phyloP scores from a whole-genome alignment of 2,329 filamentous ascomycete genomes.

The Phialophora tarda region DNA sequence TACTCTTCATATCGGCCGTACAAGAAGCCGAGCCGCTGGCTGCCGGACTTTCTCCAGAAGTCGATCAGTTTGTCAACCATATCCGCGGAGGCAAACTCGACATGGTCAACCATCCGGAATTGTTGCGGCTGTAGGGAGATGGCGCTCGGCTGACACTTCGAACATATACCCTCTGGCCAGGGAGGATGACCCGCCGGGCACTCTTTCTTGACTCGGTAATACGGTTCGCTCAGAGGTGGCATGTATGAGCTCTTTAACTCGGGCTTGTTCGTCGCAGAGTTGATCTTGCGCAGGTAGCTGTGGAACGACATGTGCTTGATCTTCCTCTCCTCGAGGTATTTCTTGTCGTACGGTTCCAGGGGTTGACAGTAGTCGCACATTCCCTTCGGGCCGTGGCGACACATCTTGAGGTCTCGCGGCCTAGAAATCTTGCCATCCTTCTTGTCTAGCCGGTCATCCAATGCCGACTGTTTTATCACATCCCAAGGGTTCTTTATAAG shows the following conservation, averaged over 20 bases:
- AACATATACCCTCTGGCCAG: slow-evolving; percentile 97
- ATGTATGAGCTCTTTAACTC: slow-evolving; percentile 95
- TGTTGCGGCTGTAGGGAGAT: slow-evolving; percentile 93
- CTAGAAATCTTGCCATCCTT: slow-evolving; percentile 87
- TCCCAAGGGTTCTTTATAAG: slow-evolving; percentile 92
- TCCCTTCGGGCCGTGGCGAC: slow-evolving; percentile 91
- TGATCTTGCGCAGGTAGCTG: slow-evolving; percentile 90
- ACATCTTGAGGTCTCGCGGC: slow-evolving; percentile 80
- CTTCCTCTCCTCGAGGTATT: slow-evolving; percentile 90
- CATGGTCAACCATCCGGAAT: slow-evolving; percentile 97
- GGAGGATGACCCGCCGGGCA: slow-evolving; percentile 91
- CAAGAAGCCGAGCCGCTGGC: slow-evolving; percentile 84
- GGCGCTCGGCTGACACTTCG: slow-evolving; percentile 95
- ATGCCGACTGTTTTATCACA: slow-evolving; percentile 79
- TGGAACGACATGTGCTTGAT: slow-evolving; percentile 99
- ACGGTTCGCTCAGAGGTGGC: slow-evolving; percentile 90
- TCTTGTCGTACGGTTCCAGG: slow-evolving; percentile 87
- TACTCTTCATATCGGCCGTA: slow-evolving; percentile 94
- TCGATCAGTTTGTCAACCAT: slow-evolving; percentile 90
- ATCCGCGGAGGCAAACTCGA: slow-evolving; percentile 85
- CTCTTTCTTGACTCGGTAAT: slow-evolving; percentile 83
- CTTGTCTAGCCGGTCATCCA: slow-evolving; percentile 87
- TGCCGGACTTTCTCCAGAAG: slow-evolving; percentile 85
- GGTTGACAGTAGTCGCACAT: slow-evolving; percentile 99
- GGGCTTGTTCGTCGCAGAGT: slow-evolving; percentile 93